A percentile compares a stretch with the other conserved stretches of the same genome.
phyloP scores from a whole-genome alignment of 805 yeast species.

The Myxozyma vanderwaltii region DNA sequence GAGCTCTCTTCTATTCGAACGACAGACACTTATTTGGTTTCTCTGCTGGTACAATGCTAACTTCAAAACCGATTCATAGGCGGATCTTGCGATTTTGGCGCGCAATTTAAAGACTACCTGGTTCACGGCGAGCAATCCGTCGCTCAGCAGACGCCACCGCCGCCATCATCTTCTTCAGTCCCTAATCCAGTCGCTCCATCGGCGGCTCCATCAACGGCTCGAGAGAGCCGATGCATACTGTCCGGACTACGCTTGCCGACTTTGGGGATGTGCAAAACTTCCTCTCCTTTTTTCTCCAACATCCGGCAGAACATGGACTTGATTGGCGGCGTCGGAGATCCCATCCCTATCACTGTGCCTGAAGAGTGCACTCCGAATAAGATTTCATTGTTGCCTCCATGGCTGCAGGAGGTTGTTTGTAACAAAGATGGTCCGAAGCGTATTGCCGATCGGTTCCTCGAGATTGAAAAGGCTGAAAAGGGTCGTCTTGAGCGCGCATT shows the following conservation, averaged over 20 bases:
- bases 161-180: neutral
- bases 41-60: neutral
- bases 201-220: neutral
- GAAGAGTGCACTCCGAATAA: constrained; percentile 24
- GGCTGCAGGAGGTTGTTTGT: constrained; percentile 52
- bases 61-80: constrained; percentile 2
- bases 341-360: constrained; percentile 36
- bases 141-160: neutral
- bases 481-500: constrained; percentile 58
- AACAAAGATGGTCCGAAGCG: constrained; percentile 46
- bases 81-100: constrained; percentile 22
- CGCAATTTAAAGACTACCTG: constrained; percentile 1
- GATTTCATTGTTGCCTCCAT: constrained; percentile 50
- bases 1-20: too few species aligned
- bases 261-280: constrained; percentile 33
- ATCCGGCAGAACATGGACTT: constrained; percentile 38
- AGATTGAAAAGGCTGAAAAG: constrained; percentile 70
- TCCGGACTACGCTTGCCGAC: constrained; percentile 38
- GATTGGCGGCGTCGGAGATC: constrained; percentile 38
- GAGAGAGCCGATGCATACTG: constrained; percentile 25
- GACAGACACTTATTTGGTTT: too few species aligned
- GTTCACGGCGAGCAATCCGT: constrained; percentile 3
- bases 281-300: constrained; percentile 38
- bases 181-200: neutral
- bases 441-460: constrained; percentile 58